These are phyloP conservation scores for Quercus agrifolia DNA, from an alignment of 306 rosid species.

Conservation along the genomic window DNA sequence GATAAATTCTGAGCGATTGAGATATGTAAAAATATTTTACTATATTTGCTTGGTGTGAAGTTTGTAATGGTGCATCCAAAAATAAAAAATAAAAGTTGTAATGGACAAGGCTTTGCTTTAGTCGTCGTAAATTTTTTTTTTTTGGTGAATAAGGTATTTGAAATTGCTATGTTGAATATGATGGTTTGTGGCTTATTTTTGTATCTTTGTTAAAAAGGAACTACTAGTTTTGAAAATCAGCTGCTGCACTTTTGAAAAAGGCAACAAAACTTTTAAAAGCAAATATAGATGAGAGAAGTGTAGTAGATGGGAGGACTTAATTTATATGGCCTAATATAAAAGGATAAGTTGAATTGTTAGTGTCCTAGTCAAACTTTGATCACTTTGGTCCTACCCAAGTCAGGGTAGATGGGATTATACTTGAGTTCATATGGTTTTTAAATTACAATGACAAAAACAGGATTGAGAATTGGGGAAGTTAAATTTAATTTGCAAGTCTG, in stretches of 20 bases:
- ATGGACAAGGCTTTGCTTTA: too few species aligned
- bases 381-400: background rate
- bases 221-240: too few species aligned
- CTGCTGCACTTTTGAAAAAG: too few species aligned
- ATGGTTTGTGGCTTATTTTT: too few species aligned
- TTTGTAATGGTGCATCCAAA: too few species aligned
- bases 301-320: background rate
- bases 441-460: background rate
- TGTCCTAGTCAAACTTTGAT: background rate
- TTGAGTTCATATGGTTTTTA: background rate
- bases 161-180: too few species aligned
- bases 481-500: background rate
- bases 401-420: background rate
- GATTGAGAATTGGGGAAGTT: background rate
- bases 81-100: too few species aligned
- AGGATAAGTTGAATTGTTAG: background rate
- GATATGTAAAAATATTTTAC: too few species aligned
- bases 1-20: background rate
- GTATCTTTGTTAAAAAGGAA: too few species aligned
- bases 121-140: fast-evolving
- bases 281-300: background rate
- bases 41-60: too few species aligned
- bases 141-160: too few species aligned
- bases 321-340: background rate
- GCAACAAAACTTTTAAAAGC: background rate